Percentiles rank a stretch among this genome's conserved stretches.
phyloP scores from a whole-genome alignment of 1,284 basidiomycete species.

The Ustilago sp. region DNA sequence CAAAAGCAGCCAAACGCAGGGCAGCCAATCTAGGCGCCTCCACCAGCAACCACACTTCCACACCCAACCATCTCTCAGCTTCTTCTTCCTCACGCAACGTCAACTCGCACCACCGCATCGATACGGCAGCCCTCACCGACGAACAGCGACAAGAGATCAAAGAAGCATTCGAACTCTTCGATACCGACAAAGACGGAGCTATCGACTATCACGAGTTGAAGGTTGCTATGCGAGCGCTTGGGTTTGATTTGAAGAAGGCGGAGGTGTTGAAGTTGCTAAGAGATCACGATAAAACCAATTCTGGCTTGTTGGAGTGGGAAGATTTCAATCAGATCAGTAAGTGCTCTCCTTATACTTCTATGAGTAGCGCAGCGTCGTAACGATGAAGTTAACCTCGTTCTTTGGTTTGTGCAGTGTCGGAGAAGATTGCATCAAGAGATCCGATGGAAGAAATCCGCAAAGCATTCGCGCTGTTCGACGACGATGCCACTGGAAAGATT shows the following conservation, averaged over 20 bases:
- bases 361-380: neutral
- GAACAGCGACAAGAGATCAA: constrained; percentile 98
- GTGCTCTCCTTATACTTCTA: constrained; percentile 70
- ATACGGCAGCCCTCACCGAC: constrained; percentile 76
- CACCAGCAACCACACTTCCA: constrained; percentile 31
- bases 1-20: constrained; percentile 44
- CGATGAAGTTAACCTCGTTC: no score
- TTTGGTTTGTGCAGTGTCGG: constrained; percentile 79
- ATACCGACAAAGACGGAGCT: constrained; percentile 96
- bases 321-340: constrained; percentile 95
- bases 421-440: constrained; percentile 90
- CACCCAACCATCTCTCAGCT: constrained; percentile 26
- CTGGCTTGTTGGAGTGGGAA: constrained; percentile 92
- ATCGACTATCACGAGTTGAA: constrained; percentile 92
- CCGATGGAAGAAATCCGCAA: constrained; percentile 95
- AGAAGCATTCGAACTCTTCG: constrained; percentile 98
- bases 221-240: constrained; percentile 96
- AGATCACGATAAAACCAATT: constrained; percentile 89
- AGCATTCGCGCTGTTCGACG: constrained; percentile 96
- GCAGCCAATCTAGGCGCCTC: constrained; percentile 38
- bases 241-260: constrained; percentile 97
- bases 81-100: constrained; percentile 25
- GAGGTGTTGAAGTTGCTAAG: constrained; percentile 94
- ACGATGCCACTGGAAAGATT: constrained; percentile 95
- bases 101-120: constrained; percentile 39